phyloP scores from a whole-genome alignment of 2,329 filamentous ascomycete species.

The Trichophyton simii region DNA sequence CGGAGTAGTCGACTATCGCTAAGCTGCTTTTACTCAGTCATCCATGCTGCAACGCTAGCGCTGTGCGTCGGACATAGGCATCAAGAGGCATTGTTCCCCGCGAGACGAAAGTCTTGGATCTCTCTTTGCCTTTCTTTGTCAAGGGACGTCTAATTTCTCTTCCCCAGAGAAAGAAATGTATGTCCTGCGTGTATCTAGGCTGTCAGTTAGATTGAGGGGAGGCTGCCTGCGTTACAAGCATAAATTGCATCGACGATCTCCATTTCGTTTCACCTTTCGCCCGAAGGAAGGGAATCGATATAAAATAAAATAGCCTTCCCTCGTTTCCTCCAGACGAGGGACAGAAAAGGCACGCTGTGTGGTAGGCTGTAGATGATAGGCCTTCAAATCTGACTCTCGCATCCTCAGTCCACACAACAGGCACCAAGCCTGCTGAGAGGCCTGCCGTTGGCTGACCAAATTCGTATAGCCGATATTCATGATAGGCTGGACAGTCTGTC shows the following conservation, averaged over 20 bases:
- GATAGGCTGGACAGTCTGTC: neutral
- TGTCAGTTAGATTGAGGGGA: neutral
- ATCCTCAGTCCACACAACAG: neutral
- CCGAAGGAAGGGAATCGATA: neutral
- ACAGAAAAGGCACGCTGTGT: neutral
- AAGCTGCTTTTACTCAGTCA: neutral
- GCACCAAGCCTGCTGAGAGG: neutral
- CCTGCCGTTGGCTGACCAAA: neutral
- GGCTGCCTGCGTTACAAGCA: neutral
- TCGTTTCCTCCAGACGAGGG: neutral
- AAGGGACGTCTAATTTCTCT: neutral
- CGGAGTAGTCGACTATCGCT: neutral
- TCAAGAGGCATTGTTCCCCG: neutral
- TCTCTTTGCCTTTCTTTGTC: neutral
- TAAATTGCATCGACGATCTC: neutral
- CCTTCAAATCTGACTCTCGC: neutral
- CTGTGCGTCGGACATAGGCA: neutral
- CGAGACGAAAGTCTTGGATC: neutral
- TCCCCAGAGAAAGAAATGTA: neutral
- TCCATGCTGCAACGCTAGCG: neutral
- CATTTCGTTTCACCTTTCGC: neutral
- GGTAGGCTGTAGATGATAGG: neutral
- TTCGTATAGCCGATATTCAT: slow-evolving; percentile 1
- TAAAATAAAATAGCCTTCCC: neutral
- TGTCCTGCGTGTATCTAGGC: neutral